phyloP scores from a whole-genome alignment of 2,329 filamentous ascomycete species.

The Penicillium vulpinum region DNA sequence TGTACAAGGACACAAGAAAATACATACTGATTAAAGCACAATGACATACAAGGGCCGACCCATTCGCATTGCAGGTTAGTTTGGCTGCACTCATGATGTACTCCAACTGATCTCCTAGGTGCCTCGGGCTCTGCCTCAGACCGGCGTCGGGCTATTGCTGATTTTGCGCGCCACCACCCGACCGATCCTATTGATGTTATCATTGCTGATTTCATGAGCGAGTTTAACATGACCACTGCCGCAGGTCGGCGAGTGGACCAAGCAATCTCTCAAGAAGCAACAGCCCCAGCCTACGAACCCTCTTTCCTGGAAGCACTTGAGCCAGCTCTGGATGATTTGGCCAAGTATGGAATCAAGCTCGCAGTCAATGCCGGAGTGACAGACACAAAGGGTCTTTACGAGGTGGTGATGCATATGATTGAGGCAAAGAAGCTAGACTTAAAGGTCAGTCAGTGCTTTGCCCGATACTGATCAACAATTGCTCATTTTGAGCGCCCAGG shows the following conservation, averaged over 20 bases:
- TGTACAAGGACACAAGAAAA: neutral
- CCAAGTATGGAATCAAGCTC: conserved; percentile 44
- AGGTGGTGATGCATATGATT: conserved; percentile 41
- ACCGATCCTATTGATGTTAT: conserved; percentile 50
- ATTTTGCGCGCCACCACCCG: conserved; percentile 40
- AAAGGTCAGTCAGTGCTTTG: conserved; percentile 25
- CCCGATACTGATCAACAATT: neutral
- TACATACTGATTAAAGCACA: neutral
- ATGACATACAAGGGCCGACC: conserved; percentile 23
- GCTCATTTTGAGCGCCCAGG: conserved; percentile 12
- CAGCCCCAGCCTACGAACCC: conserved; percentile 50
- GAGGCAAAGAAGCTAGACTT: conserved; percentile 42
- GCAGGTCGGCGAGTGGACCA: conserved; percentile 43
- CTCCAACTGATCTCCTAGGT: conserved; percentile 23
- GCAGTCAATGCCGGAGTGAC: conserved; percentile 49
- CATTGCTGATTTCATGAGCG: conserved; percentile 51
- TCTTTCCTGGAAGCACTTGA: conserved; percentile 54
- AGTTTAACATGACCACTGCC: conserved; percentile 54
- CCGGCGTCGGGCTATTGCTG: conserved; percentile 47
- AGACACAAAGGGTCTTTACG: conserved; percentile 44
- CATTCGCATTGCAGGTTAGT: conserved; percentile 26
- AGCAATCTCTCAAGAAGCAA: conserved; percentile 9
- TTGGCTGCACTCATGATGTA: neutral
- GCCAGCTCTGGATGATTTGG: conserved; percentile 43
- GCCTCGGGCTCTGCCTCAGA: conserved; percentile 49